These are phyloP conservation scores for Coniferiporia sulphurascens DNA, from an alignment of 1,284 basidiomycete species.

Conservation along the genomic window DNA sequence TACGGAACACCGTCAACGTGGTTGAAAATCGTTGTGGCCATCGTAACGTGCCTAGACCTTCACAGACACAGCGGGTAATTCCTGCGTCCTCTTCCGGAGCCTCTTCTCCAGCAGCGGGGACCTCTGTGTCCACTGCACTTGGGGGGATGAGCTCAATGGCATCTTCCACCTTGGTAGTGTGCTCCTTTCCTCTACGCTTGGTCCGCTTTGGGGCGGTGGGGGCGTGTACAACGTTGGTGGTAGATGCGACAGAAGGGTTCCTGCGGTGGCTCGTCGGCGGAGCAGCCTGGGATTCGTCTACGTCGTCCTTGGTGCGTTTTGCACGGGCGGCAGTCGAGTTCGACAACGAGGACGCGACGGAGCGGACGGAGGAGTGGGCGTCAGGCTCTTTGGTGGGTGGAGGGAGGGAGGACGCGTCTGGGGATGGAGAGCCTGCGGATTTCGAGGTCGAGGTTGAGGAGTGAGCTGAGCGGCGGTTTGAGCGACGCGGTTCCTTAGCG, in stretches of 20 bases:
- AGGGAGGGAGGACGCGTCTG: constrained; percentile 42
- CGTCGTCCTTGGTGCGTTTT: constrained; percentile 69
- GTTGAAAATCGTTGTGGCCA: constrained; percentile 1
- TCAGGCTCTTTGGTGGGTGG: constrained; percentile 10
- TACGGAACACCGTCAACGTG: background rate
- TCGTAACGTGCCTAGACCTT: constrained; percentile 68
- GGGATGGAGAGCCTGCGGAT: constrained; percentile 66
- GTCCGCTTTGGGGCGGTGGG: constrained; percentile 36
- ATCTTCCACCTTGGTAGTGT: constrained; percentile 25
- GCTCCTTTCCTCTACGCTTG: constrained; percentile 53
- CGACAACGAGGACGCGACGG: constrained; percentile 36
- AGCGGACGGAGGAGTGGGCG: constrained; percentile 25
- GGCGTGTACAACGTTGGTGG: constrained; percentile 37
- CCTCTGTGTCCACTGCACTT: constrained; percentile 31
- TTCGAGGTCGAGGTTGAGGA: constrained; percentile 66
- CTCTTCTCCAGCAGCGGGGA: constrained; percentile 17
- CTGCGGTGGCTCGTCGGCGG: constrained; percentile 10
- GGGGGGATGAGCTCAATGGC: constrained; percentile 32
- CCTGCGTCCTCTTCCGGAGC: constrained; percentile 75
- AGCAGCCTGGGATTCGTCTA: constrained; percentile 56
- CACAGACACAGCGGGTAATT: constrained; percentile 93
- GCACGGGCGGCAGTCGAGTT: constrained; percentile 39
- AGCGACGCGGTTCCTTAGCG: constrained; percentile 70
- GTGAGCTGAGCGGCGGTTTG: constrained; percentile 63
- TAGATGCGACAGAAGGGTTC: constrained; percentile 29